A percentile compares a stretch with the other conserved stretches of the same genome.
These are phyloP conservation scores for Stylonectria norvegica DNA, from an alignment of 2,329 filamentous ascomycete species.

Conservation along the genomic window DNA sequence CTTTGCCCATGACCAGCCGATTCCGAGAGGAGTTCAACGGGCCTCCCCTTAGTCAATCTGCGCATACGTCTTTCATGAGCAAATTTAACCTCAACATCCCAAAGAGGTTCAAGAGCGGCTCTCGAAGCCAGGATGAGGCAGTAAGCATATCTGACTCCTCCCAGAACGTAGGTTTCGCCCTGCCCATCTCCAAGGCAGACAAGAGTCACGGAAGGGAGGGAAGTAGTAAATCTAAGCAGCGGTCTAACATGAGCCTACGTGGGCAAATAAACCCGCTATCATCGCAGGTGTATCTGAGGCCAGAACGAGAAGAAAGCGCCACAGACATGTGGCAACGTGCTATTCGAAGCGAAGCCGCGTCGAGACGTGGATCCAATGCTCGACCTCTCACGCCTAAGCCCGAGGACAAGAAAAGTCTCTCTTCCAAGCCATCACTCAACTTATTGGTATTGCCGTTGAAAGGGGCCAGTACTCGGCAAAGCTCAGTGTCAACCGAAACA, in stretches of 20 bases:
- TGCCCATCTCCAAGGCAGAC: not conserved
- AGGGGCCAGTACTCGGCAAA: conserved; percentile 1
- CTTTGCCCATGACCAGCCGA: conserved; percentile 32
- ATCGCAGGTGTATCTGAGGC: conserved; percentile 8
- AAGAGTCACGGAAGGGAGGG: not conserved
- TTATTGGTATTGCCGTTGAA: conserved; percentile 1
- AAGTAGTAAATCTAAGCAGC: conserved; percentile 11
- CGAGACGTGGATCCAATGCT: conserved; percentile 13
- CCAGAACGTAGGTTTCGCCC: not conserved
- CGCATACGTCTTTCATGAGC: conserved; percentile 31
- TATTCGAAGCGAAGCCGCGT: conserved; percentile 23
- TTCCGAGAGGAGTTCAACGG: conserved; percentile 40
- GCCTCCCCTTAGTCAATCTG: conserved; percentile 4
- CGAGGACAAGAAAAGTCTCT: conserved; percentile 1
- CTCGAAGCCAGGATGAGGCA: conserved; percentile 2
- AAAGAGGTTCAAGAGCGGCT: conserved; percentile 25
- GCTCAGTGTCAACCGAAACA: conserved; percentile 2
- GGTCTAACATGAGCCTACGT: conserved; percentile 16
- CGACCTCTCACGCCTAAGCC: conserved; percentile 3
- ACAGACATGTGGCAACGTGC: conserved; percentile 28
- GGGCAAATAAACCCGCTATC: conserved; percentile 11
- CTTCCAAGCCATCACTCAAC: conserved; percentile 5
- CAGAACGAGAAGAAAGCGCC: conserved; percentile 20
- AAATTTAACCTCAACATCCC: conserved; percentile 36
- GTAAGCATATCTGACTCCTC: not conserved